Conservation (phyloP, 2,329 filamentous ascomycete species). For the Fusarium camptoceras region DNA sequence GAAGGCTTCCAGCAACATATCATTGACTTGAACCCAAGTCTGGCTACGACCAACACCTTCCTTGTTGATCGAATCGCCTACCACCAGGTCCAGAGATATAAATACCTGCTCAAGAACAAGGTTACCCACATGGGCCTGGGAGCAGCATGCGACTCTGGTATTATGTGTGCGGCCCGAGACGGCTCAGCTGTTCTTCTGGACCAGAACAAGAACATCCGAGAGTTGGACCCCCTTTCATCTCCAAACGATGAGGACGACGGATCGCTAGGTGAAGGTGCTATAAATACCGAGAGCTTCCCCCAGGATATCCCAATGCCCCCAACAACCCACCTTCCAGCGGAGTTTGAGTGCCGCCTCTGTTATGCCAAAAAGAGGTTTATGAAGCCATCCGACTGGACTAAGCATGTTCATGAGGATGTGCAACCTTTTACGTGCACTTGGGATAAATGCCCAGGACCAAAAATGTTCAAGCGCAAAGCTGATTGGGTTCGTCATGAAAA, state of each 20-base stretch:
- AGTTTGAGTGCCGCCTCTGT: constrained; percentile 91
- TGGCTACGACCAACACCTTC: constrained; percentile 67
- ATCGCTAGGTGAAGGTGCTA: constrained; percentile 75
- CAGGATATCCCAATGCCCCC: constrained; percentile 84
- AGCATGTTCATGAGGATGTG: constrained; percentile 93
- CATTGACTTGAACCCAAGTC: constrained; percentile 76
- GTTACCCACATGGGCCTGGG: constrained; percentile 76
- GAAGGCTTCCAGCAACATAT: constrained; percentile 83
- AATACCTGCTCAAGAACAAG: constrained; percentile 76
- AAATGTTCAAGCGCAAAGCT: constrained; percentile 94
- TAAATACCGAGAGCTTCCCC: constrained; percentile 81
- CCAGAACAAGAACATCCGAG: constrained; percentile 68
- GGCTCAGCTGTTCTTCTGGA: constrained; percentile 74
- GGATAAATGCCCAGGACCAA: constrained; percentile 82
- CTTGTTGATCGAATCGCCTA: constrained; percentile 85
- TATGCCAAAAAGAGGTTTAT: constrained; percentile 86
- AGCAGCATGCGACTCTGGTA: constrained; percentile 69
- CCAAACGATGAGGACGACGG: constrained; percentile 70
- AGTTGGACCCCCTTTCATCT: constrained; percentile 66
- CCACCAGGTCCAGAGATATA: constrained; percentile 84
- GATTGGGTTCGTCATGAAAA: constrained; percentile 97
- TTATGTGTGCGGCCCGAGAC: constrained; percentile 73
- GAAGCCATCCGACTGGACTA: constrained; percentile 96
- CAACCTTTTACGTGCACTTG: constrained; percentile 95
- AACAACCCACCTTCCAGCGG: constrained; percentile 79